These are phyloP conservation scores for Colletotrichum orbiculare DNA, from an alignment of 2,329 filamentous ascomycete species.

Conservation along the genomic window DNA sequence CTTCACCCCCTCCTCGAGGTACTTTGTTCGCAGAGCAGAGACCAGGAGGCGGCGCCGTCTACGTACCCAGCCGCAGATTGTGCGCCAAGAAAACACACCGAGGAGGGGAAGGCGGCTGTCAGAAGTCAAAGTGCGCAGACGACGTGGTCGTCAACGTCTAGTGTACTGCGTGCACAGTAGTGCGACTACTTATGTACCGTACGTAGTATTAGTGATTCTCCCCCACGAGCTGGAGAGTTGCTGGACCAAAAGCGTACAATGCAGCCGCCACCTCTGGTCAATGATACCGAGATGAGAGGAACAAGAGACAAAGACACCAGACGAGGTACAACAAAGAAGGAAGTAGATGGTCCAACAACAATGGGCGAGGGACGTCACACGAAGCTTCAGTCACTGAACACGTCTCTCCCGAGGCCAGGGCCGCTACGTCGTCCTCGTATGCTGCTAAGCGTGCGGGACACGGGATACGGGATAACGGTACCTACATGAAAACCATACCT, in stretches of 20 bases:
- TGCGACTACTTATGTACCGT: too few relatives aligned
- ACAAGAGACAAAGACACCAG: slow-evolving; percentile 13
- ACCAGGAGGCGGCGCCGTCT: slow-evolving; percentile 13
- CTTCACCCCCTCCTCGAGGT: not conserved
- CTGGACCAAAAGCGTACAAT: slow-evolving; percentile 21
- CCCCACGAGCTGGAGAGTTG: too few relatives aligned
- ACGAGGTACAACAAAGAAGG: slow-evolving; percentile 10
- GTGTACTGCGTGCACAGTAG: not conserved
- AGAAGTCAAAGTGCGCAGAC: slow-evolving; percentile 34
- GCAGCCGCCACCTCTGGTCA: slow-evolving; percentile 12
- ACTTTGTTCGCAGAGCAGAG: too few relatives aligned
- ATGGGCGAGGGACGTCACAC: slow-evolving; percentile 6
- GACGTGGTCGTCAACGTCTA: slow-evolving; percentile 17
- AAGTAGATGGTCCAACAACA: slow-evolving; percentile 14
- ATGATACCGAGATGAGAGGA: slow-evolving; percentile 14
- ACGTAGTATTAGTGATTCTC: too few relatives aligned
- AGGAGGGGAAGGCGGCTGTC: slow-evolving; percentile 31
- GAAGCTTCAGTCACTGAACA: too few relatives aligned
- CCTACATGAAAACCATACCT: too few relatives aligned
- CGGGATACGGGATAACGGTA: too few relatives aligned
- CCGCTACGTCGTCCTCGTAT: slow-evolving; percentile 21
- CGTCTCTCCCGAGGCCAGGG: slow-evolving; percentile 19
- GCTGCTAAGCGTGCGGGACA: too few relatives aligned
- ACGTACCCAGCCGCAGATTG: slow-evolving; percentile 27
- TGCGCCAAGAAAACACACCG: slow-evolving; percentile 8